Conservation (phyloP, 2,329 filamentous ascomycete species). For the Claviceps sp. region DNA sequence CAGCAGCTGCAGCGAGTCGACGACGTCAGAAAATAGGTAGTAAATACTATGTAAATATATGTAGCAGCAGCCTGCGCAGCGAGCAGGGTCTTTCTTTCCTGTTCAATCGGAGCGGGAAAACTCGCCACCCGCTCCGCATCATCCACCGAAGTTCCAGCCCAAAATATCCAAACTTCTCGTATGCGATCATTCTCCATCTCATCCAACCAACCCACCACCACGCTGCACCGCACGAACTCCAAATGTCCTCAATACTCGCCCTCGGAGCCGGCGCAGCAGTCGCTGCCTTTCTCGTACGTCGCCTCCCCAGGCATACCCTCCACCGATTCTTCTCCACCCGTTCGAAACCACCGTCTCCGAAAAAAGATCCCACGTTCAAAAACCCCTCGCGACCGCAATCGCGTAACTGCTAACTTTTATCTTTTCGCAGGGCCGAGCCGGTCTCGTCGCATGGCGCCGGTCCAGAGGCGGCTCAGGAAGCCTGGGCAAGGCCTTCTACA, state of each 20-base stretch:
- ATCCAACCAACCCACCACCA: not conserved
- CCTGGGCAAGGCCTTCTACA: slow-evolving; percentile 88
- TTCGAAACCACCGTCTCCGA: not conserved
- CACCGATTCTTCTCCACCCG: not conserved
- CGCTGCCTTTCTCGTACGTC: slow-evolving; percentile 36
- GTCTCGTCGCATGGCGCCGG: slow-evolving; percentile 75
- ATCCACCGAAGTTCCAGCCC: slow-evolving; percentile 4
- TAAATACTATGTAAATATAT: too few species aligned
- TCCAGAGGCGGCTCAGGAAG: slow-evolving; percentile 66
- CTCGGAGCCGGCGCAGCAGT: slow-evolving; percentile 35
- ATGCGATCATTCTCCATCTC: not conserved
- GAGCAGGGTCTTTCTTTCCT: not conserved
- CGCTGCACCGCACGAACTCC: not conserved
- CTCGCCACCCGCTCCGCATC: slow-evolving; percentile 1
- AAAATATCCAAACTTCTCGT: slow-evolving; percentile 12
- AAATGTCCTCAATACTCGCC: slow-evolving; percentile 31
- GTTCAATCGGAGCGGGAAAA: slow-evolving; percentile 11
- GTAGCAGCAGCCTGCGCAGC: too few species aligned
- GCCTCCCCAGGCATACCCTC: not conserved
- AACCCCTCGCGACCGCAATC: too few species aligned
- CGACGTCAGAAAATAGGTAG: too few species aligned
- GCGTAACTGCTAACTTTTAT: too few species aligned
- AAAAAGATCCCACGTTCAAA: too few species aligned
- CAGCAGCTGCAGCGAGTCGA: too few species aligned
- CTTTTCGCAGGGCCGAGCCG: slow-evolving; percentile 64